phyloP scores from a whole-genome alignment of 495 filamentous ascomycete species.

The Neurospora discreta region DNA sequence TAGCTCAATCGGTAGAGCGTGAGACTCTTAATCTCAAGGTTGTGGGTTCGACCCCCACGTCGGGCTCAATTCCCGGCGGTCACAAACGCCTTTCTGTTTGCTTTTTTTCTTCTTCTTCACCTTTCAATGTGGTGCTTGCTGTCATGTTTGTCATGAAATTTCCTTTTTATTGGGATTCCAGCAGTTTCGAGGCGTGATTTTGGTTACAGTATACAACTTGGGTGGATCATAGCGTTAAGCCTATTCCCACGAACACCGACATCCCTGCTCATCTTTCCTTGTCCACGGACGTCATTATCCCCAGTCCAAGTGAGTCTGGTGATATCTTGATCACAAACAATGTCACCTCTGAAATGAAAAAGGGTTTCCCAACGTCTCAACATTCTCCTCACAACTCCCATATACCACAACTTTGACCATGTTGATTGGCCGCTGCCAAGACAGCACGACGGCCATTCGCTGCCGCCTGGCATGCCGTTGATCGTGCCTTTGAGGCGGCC shows the following conservation, averaged over 20 bases:
- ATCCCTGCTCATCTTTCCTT: background rate
- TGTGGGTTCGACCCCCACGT: no score
- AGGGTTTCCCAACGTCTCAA: background rate
- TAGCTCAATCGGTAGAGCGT: slow-evolving; percentile 70
- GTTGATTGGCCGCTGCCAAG: background rate
- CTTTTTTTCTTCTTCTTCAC: background rate
- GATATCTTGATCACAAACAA: background rate
- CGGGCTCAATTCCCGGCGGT: background rate
- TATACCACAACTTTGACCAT: background rate
- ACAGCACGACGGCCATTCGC: background rate
- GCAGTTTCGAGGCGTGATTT: background rate
- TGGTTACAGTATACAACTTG: no score
- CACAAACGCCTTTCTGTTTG: background rate
- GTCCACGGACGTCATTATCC: background rate
- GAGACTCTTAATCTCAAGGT: slow-evolving; percentile 46
- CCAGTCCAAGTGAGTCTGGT: background rate
- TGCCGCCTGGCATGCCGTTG: background rate
- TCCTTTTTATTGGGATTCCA: background rate
- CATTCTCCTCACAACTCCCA: background rate
- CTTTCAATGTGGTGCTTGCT: no score
- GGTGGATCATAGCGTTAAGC: no score
- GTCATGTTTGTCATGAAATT: fast-evolving
- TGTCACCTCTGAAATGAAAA: no score
- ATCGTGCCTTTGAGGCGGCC: background rate
- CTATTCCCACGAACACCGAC: background rate